Evolutionary conservation across 352 stramenopile genomes (phyloP), one percentile per base, ranked within the genome.

Genomic region (Globisporangium yorkense): DNA sequence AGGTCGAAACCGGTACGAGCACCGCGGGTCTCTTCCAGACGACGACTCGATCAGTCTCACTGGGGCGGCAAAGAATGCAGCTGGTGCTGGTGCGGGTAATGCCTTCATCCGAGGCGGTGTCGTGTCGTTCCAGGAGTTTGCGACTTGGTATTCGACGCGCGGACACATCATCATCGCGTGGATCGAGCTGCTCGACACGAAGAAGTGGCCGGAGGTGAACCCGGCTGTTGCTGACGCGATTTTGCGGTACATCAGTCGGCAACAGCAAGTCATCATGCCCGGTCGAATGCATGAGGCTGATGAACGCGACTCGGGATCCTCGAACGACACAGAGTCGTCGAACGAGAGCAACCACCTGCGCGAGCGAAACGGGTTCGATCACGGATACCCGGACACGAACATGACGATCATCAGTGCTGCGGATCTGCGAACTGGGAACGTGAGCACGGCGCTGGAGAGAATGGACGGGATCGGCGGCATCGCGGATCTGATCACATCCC

Each of bases 121-220:
- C 6, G 80, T 96, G 10, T 84, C 83, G 0, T 93, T 94, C 53
- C 78, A 92, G 54, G 78, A 91, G 46, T 96, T 96, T 68, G 82
- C 77, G 6, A 65, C 77, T 10, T 96, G 88, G 88, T 96, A 96
- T 61, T 88, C 79, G 10, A 71, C 81, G 20, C 71, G 88, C 53
- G 88, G 88, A 3, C 87, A 88, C 56, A 84, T 77, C 20, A 83
- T 92, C 33, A 93, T 94, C 16, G 81, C 88, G 3, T 96, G 87
- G 86, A 80, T 96, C 47, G 86, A 96, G 57, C 59, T 96, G 0
- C 58, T 96, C 12, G 83, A 92, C 46, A 65, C 83, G 2, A 89
- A 89, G 56, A 94, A 95, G 57, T 94, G 85, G 84, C 85, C 82
- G 0, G 71, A 77, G 47, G 83, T 92, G 35, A 77, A 70, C 56